Conservation (phyloP, 768 basidiomycete species). For the Favolaschia claudopus region DNA sequence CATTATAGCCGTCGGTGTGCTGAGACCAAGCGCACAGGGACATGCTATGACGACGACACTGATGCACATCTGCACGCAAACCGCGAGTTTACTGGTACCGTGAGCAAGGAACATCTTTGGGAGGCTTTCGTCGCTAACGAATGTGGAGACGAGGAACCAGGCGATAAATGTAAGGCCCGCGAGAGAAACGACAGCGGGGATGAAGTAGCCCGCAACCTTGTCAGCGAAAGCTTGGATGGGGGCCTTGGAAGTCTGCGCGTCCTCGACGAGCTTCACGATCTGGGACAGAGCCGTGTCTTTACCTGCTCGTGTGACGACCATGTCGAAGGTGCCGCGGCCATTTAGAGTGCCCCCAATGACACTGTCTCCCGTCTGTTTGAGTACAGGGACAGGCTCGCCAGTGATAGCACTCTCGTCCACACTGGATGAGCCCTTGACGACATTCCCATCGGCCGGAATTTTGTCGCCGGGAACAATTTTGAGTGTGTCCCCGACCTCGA, state of each 20-base stretch:
- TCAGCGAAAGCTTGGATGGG: conserved; percentile 99
- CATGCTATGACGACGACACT: conserved; percentile 98
- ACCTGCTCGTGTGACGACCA: conserved; percentile 94
- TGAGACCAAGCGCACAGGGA: conserved; percentile 95
- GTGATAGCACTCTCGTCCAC: conserved; percentile 97
- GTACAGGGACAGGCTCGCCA: conserved; percentile 89
- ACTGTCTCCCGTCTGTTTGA: conserved; percentile 82
- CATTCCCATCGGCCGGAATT: conserved; percentile 93
- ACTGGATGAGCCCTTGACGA: conserved; percentile 84
- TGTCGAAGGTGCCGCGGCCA: conserved; percentile 95
- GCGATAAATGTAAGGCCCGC: conserved; percentile 79
- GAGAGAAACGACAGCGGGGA: conserved; percentile 88
- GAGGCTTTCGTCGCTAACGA: conserved; percentile 63
- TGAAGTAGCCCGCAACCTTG: conserved; percentile 92
- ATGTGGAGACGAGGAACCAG: conserved; percentile 80
- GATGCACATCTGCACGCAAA: conserved; percentile 96
- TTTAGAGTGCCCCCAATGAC: conserved; percentile 99
- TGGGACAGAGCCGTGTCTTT: conserved; percentile 96
- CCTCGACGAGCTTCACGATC: conserved; percentile 96
- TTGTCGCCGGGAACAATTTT: conserved; percentile 97
- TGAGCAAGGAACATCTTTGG: conserved; percentile 87
- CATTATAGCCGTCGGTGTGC: conserved; percentile 99
- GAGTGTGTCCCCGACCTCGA: conserved; percentile 92
- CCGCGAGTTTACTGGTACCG: conserved; percentile 85
- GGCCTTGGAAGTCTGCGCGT: conserved; percentile 97